A percentile compares a stretch with the other conserved stretches of the same genome.
Evolutionary conservation across 768 basidiomycete genomes (phyloP).

Genomic region (Termitomyces sp.): DNA sequence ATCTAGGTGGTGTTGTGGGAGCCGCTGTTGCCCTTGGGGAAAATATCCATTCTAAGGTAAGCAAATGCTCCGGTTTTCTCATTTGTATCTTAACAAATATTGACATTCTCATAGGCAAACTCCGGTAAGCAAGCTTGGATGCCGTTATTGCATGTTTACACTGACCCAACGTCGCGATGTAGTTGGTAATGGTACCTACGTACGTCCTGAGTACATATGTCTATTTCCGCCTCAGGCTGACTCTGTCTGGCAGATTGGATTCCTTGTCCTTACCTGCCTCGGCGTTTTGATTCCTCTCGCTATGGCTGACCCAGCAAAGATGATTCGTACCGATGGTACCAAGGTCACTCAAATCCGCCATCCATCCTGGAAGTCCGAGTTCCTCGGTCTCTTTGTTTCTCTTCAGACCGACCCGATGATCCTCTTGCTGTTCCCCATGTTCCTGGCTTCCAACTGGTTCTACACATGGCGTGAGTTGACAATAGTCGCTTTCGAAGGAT

Average conservation of each 20-base stretch:
- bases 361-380: constrained; percentile 78
- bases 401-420: constrained; percentile 70
- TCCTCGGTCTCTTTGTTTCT: constrained; percentile 64
- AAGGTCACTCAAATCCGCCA: constrained; percentile 59
- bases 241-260: constrained; percentile 55
- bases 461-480: constrained; percentile 72
- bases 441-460: constrained; percentile 83
- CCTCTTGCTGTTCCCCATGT: constrained; percentile 80
- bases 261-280: constrained; percentile 67
- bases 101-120: constrained; percentile 28
- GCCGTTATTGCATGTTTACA: neutral
- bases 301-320: constrained; percentile 69
- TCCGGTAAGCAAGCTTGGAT: constrained; percentile 27
- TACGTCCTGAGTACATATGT: constrained; percentile 28
- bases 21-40: constrained; percentile 70
- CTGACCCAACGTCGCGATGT: constrained; percentile 1
- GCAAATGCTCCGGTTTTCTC: constrained; percentile 11
- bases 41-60: constrained; percentile 61
- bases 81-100: constrained; percentile 13
- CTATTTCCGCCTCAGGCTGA: neutral
- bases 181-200: constrained; percentile 78
- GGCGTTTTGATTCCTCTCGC: constrained; percentile 63
- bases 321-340: constrained; percentile 75
- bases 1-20: constrained; percentile 77
- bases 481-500: neutral